Conservation (phyloP, 192 early-diverging fungal genomes). For the Mortierella alpina region DNA sequence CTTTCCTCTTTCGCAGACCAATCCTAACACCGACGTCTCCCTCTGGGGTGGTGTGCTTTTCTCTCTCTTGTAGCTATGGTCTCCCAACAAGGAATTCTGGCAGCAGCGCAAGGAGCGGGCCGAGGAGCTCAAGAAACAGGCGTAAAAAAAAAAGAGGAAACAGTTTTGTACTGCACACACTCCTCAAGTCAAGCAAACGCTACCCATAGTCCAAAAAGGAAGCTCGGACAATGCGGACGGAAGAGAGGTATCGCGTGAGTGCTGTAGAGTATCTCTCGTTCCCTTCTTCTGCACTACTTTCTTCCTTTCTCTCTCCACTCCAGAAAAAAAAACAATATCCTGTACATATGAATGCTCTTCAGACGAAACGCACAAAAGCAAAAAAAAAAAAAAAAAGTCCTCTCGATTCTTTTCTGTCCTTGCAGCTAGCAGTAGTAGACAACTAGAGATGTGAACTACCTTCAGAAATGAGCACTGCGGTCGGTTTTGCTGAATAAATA, state of each 20-base stretch:
- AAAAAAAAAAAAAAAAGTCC: background rate
- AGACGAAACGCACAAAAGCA: conserved; percentile 7
- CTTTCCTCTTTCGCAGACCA: background rate
- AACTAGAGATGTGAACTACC: no score
- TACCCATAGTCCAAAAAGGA: background rate
- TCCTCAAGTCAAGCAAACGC: background rate
- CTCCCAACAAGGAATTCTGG: conserved; percentile 55
- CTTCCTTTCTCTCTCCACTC: conserved; percentile 29
- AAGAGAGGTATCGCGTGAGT: no score
- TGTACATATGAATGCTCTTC: conserved; percentile 14
- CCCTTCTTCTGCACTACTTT: no score
- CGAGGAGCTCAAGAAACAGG: conserved; percentile 26
- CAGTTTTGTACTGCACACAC: background rate
- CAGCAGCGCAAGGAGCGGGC: conserved; percentile 31
- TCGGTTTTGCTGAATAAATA: no score
- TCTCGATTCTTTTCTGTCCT: background rate
- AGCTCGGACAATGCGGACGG: no score
- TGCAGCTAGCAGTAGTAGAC: no score
- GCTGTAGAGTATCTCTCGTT: no score
- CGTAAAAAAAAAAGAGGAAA: background rate
- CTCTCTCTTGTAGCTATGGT: conserved; percentile 33
- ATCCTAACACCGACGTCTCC: background rate
- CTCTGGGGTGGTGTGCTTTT: background rate
- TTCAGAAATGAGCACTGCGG: no score
- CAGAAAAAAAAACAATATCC: background rate